A percentile compares a stretch with the other conserved stretches of the same genome.
phyloP scores from a whole-genome alignment of 1,284 basidiomycete genomes.

The Puccinia novopanici region DNA sequence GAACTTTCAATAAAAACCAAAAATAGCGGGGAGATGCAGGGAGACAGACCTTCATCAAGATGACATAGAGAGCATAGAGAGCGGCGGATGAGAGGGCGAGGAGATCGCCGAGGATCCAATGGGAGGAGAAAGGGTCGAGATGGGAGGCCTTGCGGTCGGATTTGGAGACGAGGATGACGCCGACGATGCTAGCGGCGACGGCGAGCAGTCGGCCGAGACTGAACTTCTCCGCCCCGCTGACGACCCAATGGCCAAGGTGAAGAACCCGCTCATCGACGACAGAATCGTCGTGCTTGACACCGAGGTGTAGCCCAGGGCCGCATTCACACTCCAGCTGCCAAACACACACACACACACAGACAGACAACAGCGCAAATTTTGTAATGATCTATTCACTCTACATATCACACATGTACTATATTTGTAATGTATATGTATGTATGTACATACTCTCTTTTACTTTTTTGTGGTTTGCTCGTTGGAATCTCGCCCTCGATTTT shows the following conservation, averaged over 20 bases:
- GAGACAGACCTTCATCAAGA: slow-evolving; percentile 72
- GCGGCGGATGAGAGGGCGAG: slow-evolving; percentile 78
- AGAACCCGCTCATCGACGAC: slow-evolving; percentile 85
- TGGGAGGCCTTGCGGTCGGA: slow-evolving; percentile 20
- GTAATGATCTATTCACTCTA: no score
- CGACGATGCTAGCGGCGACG: slow-evolving; percentile 62
- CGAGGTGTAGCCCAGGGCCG: slow-evolving; percentile 77
- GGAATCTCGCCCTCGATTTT: no score
- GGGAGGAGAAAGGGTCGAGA: neutral
- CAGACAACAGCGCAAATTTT: no score
- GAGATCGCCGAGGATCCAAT: slow-evolving; percentile 66
- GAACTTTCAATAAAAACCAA: neutral
- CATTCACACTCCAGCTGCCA: slow-evolving; percentile 72
- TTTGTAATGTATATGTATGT: no score
- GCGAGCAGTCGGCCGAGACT: slow-evolving; percentile 76
- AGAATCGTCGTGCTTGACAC: slow-evolving; percentile 88
- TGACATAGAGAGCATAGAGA: slow-evolving; percentile 89
- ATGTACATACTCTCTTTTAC: no score
- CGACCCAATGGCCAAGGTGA: slow-evolving; percentile 80
- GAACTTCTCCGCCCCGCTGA: slow-evolving; percentile 79
- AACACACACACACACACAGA: neutral
- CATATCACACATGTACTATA: no score
- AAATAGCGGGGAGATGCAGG: neutral
- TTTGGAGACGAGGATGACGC: slow-evolving; percentile 47
- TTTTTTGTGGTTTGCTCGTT: no score